A percentile compares a stretch with the other conserved stretches of the same genome.
Evolutionary conservation across 192 early-diverging fungal species (phyloP).

Genomic region (Pilobolus umbonatus): DNA sequence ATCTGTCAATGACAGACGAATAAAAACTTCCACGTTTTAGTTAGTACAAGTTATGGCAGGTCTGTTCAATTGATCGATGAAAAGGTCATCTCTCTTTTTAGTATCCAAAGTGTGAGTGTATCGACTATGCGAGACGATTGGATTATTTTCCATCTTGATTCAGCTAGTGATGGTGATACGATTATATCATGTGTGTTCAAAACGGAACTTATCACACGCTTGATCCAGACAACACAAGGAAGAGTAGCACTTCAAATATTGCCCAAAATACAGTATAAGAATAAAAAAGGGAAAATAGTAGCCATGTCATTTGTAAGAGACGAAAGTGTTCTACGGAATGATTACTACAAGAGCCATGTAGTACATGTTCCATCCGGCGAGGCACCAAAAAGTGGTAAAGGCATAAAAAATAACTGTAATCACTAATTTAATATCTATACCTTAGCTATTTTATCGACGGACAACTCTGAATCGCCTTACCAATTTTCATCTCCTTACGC

Average conservation of each 20-base stretch:
- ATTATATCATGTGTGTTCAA: slow-evolving; percentile 64
- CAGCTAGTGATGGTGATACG: slow-evolving; percentile 50
- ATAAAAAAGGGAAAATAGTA: slow-evolving; percentile 64
- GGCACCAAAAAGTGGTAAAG: slow-evolving; percentile 44
- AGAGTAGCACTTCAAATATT: slow-evolving; percentile 50
- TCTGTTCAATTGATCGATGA: slow-evolving; percentile 48
- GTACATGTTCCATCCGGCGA: slow-evolving; percentile 57
- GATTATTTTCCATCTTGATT: slow-evolving; percentile 55
- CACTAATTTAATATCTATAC: slow-evolving; percentile 1
- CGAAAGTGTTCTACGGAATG: slow-evolving; percentile 42
- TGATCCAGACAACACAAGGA: slow-evolving; percentile 46
- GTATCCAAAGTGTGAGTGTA: slow-evolving; percentile 54
- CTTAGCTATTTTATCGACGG: neutral
- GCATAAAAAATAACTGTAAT: neutral
- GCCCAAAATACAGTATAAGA: slow-evolving; percentile 54
- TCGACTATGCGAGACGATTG: slow-evolving; percentile 69
- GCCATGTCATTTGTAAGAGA: slow-evolving; percentile 69
- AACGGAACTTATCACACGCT: slow-evolving; percentile 63
- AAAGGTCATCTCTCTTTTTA: slow-evolving; percentile 46
- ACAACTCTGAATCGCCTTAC: neutral
- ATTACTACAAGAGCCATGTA: slow-evolving; percentile 65
- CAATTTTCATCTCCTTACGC: neutral
- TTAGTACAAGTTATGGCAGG: slow-evolving; percentile 44
- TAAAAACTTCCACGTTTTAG: slow-evolving; percentile 50
- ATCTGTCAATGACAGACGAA: slow-evolving; percentile 35